Evolutionary conservation across 768 basidiomycete species (phyloP).

Genomic region (Hericium erinaceus): DNA sequence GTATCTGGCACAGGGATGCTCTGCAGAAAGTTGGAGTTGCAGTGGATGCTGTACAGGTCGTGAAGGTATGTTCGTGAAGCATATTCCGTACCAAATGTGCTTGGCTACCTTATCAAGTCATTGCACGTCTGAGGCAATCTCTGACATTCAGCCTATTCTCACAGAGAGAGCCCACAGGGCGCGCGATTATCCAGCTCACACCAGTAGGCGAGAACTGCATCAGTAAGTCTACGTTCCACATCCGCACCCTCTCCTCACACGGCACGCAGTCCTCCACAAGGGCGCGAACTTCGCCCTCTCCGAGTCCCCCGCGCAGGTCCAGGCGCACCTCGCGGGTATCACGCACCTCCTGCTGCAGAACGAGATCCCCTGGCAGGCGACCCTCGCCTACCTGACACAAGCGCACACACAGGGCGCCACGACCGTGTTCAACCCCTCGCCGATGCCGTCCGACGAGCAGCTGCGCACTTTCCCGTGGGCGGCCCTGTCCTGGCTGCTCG

Average conservation of each 20-base stretch:
- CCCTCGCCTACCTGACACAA: slow-evolving; percentile 25
- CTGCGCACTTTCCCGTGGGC: slow-evolving; percentile 40
- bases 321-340: slow-evolving; percentile 23
- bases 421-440: slow-evolving; percentile 50
- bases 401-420: slow-evolving; percentile 9
- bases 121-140: neutral
- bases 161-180: slow-evolving; percentile 40
- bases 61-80: slow-evolving; percentile 23
- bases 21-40: slow-evolving; percentile 33
- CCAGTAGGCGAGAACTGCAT: slow-evolving; percentile 55
- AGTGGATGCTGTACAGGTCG: slow-evolving; percentile 27
- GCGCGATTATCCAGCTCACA: slow-evolving; percentile 53
- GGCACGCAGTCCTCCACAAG: slow-evolving; percentile 39
- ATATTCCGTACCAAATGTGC: neutral
- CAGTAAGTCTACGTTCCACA: slow-evolving; percentile 22
- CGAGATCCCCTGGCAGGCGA: slow-evolving; percentile 40
- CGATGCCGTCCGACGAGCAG: slow-evolving; percentile 34
- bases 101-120: neutral
- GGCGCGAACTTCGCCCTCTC: slow-evolving; percentile 45
- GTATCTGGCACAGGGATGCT: slow-evolving; percentile 35
- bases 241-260: neutral
- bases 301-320: slow-evolving; percentile 20
- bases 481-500: slow-evolving; percentile 43
- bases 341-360: slow-evolving; percentile 52
- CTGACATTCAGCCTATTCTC: neutral